Percentiles rank a stretch among this genome's conserved stretches.
phyloP scores from a whole-genome alignment of 164 flowering plant genomes.

The Stephania japonica region DNA sequence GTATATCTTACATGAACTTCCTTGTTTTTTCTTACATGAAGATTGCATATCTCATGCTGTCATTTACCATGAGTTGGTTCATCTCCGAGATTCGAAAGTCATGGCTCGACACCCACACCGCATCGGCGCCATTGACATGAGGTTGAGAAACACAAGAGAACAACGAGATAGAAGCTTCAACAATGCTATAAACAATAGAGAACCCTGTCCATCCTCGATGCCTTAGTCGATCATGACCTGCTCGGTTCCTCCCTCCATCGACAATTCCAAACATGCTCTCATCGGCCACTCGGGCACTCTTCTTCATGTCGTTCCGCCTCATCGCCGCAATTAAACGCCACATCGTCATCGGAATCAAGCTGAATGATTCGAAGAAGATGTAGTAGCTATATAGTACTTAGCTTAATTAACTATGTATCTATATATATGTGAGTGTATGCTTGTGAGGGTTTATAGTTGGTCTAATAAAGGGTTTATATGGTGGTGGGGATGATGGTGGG shows the following conservation, averaged over 20 bases:
- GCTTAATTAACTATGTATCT: background rate
- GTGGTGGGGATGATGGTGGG: no score
- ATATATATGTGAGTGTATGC: background rate
- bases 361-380: background rate
- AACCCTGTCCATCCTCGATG: slow-evolving; percentile 11
- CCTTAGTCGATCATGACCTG: background rate
- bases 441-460: background rate
- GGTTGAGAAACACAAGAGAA: slow-evolving; percentile 46
- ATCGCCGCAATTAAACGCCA: slow-evolving; percentile 24
- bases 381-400: background rate
- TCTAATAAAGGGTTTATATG: no score
- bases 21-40: slow-evolving; percentile 32
- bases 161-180: slow-evolving; percentile 19
- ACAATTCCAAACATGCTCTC: slow-evolving; percentile 35
- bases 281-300: slow-evolving; percentile 46
- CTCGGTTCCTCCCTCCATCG: background rate
- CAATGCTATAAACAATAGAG: slow-evolving; percentile 11
- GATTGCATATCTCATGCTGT: slow-evolving; percentile 66
- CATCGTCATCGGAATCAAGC: slow-evolving; percentile 15
- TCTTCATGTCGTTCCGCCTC: slow-evolving; percentile 32
- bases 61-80: slow-evolving; percentile 65
- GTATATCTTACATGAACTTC: background rate
- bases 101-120: slow-evolving; percentile 40
- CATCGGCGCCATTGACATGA: slow-evolving; percentile 33
- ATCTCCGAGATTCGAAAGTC: slow-evolving; percentile 45